A percentile compares a stretch with the other conserved stretches of the same genome.
These are phyloP conservation scores for Phanerochaete carnosa DNA, from an alignment of 768 basidiomycete species.

Conservation along the genomic window DNA sequence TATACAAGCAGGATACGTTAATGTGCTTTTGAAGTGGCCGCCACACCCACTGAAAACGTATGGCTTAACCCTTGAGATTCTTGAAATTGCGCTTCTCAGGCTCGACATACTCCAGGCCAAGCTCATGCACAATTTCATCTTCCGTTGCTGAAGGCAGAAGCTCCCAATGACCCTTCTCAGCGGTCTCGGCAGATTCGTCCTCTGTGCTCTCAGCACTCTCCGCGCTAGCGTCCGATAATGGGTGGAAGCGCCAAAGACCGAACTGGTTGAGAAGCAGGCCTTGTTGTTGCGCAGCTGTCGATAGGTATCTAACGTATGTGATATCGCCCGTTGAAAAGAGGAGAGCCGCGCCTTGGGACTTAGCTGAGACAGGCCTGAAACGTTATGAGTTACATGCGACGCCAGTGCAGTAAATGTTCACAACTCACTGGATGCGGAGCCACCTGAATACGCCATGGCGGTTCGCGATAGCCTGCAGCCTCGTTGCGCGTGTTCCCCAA, in stretches of 20 bases:
- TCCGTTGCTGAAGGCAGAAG: conserved; percentile 42
- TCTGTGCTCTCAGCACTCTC: neutral
- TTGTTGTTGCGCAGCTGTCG: conserved; percentile 37
- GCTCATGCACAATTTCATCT: conserved; percentile 39
- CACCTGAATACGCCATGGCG: conserved; percentile 4
- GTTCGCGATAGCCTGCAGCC: conserved; percentile 23
- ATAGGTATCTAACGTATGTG: conserved; percentile 42
- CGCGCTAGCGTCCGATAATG: neutral
- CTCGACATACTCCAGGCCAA: conserved; percentile 41
- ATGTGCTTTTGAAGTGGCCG: no score
- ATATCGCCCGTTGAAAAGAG: conserved; percentile 55
- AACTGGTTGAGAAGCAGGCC: conserved; percentile 56
- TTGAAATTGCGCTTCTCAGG: conserved; percentile 38
- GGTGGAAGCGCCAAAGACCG: conserved; percentile 62
- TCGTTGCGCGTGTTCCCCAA: conserved; percentile 27
- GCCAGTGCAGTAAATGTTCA: no score
- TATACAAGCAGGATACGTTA: neutral
- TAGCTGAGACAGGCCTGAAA: conserved; percentile 41
- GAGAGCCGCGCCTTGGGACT: conserved; percentile 49
- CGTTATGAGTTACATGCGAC: no score
- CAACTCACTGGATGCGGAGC: no score
- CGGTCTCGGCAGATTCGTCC: neutral
- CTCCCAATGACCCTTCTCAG: conserved; percentile 41
- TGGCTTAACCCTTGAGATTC: neutral
- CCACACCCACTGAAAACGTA: no score